Evolutionary conservation across 352 stramenopile genomes (phyloP), one percentile per base, ranked within the genome.

Genomic region (Globisporangium paroecandrum): DNA sequence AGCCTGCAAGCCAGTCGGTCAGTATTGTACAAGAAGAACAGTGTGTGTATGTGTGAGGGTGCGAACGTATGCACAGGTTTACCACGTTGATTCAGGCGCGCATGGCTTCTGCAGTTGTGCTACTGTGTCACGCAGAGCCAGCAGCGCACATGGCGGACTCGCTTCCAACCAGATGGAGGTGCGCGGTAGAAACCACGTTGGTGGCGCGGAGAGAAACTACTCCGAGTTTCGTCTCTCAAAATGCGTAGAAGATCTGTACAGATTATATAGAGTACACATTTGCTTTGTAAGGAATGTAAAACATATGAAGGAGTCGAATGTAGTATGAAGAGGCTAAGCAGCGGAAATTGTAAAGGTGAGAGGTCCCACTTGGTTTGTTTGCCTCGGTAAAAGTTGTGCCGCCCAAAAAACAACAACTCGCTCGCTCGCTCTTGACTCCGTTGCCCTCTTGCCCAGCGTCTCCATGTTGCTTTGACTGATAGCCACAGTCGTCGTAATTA

Each of bases 111-210:
- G 22, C 51, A 57, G 49, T 56, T 22, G 9, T 32, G 24, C 51
- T 20, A 57, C 43, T n/a, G 20, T 57, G 12, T 20, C 24, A 4
- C 34, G 3, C 51, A 57, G 51, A 57, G 51, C 51, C 51, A 57
- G 51, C 51, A 20, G 51, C 51, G 51, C 51, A 57, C 51, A 34
- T 57, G 51, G 51, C 25, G 51, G 51, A 20, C 24, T 57, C 51
- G 24, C 51, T 27, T 29, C 51, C 51, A 57, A 34, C 24, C 51
- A 57, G 51, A 27, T 57, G 51, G 51, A 57, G 22, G 51, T 29
- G 2, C 15, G 24, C 24, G 24, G 51, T 57, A 57, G 51, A 57
- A 57, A 57, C 24, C 51, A 27, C 32, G 24, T n/a, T 34, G 10
- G 22, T 22, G 43, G 22, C 24, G 51, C 51, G 12, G 6, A 56